Percentiles rank a stretch among this genome's conserved stretches.
Conservation (phyloP, 768 basidiomycete genomes). For the Lactarius sanguifluus region DNA sequence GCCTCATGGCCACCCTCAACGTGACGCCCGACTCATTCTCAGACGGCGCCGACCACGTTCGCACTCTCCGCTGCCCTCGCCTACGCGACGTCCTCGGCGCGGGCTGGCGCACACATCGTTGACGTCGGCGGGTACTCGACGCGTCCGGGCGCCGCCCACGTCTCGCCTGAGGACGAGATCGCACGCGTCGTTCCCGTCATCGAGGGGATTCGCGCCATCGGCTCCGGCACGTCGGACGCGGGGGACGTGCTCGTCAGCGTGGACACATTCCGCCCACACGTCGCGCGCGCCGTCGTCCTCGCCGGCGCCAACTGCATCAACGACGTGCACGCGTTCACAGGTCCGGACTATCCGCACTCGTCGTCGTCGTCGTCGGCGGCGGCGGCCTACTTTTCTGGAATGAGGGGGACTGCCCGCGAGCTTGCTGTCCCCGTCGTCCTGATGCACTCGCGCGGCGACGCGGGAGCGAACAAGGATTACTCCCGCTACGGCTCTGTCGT, state of each 20-base stretch:
- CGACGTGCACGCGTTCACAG: constrained; percentile 83
- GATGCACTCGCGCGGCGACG: constrained; percentile 94
- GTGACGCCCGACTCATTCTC: constrained; percentile 96
- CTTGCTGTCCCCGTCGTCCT: constrained; percentile 78
- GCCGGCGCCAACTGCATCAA: constrained; percentile 94
- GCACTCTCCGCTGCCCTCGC: constrained; percentile 52
- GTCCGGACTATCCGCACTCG: constrained; percentile 48
- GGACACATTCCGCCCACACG: constrained; percentile 85
- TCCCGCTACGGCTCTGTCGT: constrained; percentile 49
- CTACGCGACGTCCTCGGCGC: constrained; percentile 50
- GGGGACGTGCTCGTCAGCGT: constrained; percentile 63
- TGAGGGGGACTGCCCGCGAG: constrained; percentile 65
- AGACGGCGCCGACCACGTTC: constrained; percentile 67
- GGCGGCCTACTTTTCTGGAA: constrained; percentile 47
- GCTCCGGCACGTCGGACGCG: constrained; percentile 7
- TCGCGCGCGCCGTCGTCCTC: constrained; percentile 68
- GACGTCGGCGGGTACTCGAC: constrained; percentile 97
- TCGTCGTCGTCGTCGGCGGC: constrained; percentile 38
- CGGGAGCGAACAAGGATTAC: constrained; percentile 71
- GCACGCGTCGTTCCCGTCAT: constrained; percentile 73
- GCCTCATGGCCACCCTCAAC: constrained; percentile 91
- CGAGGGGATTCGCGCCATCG: constrained; percentile 48
- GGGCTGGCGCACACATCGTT: constrained; percentile 68
- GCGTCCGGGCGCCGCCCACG: constrained; percentile 70
- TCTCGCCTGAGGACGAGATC: constrained; percentile 69